phyloP scores from a whole-genome alignment of 306 rosid species.

The Vigna unguiculata region DNA sequence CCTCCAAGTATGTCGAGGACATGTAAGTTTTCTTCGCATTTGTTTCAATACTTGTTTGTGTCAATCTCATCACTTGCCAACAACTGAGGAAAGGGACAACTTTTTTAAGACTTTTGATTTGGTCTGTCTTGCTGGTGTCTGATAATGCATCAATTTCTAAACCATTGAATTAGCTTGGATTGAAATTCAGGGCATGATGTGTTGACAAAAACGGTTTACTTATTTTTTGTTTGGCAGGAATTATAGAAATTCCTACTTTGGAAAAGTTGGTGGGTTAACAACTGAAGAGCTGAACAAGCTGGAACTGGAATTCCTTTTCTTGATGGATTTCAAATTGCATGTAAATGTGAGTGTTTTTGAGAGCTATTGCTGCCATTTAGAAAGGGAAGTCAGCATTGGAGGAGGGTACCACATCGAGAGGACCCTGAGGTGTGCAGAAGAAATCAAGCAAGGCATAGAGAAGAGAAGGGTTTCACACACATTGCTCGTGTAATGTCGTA shows the following conservation, averaged over 20 bases:
- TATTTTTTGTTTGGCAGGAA: conserved; percentile 57
- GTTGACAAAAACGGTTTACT: not conserved
- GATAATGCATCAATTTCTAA: conserved; percentile 3
- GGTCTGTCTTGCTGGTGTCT: conserved; percentile 22
- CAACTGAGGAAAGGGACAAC: conserved; percentile 34
- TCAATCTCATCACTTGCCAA: conserved; percentile 34
- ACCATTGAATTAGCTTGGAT: conserved; percentile 12
- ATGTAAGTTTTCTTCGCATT: conserved; percentile 61
- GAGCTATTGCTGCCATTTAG: conserved; percentile 89
- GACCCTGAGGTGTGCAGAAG: conserved; percentile 82
- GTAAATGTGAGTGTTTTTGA: conserved; percentile 94
- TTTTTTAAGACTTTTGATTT: conserved; percentile 3
- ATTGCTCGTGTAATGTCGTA: conserved; percentile 67
- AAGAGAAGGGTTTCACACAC: conserved; percentile 52
- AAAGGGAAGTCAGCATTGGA: conserved; percentile 90
- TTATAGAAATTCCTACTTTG: conserved; percentile 84
- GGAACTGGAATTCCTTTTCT: conserved; percentile 81
- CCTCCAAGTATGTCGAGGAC: conserved; percentile 92
- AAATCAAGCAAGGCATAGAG: conserved; percentile 64
- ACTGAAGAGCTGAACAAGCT: conserved; percentile 74
- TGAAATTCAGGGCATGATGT: conserved; percentile 19
- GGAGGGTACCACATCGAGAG: conserved; percentile 90
- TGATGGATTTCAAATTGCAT: conserved; percentile 88
- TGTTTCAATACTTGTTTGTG: not conserved
- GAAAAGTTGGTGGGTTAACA: conserved; percentile 86